A percentile compares a stretch with the other conserved stretches of the same genome.
Evolutionary conservation across 2,329 filamentous ascomycete genomes (phyloP).

Genomic region (Fusarium sterilihyphosum): DNA sequence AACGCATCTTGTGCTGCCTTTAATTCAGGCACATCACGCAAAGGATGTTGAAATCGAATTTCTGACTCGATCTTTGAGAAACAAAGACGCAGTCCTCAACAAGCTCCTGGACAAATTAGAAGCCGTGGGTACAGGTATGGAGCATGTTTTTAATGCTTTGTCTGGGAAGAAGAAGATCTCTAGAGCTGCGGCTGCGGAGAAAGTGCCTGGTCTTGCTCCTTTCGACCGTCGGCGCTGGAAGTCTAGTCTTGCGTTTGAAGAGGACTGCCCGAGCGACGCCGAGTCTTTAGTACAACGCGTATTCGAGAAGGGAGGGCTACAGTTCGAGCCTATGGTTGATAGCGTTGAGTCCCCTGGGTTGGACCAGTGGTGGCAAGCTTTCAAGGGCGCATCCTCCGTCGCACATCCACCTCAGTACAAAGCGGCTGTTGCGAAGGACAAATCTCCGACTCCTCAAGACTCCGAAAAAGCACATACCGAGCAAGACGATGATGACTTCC

Average conservation of each 20-base stretch:
- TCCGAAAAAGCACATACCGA: slow-evolving; percentile 40
- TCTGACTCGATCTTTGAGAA: slow-evolving; percentile 55
- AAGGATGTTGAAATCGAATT: slow-evolving; percentile 54
- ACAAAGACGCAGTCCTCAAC: slow-evolving; percentile 63
- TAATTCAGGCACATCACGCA: slow-evolving; percentile 58
- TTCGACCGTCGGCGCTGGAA: slow-evolving; percentile 57
- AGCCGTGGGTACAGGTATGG: slow-evolving; percentile 60
- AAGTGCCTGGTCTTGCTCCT: slow-evolving; percentile 61
- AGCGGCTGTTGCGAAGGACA: slow-evolving; percentile 7
- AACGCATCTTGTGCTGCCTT: slow-evolving; percentile 61
- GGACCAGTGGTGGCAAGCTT: slow-evolving; percentile 61
- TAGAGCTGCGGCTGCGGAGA: slow-evolving; percentile 56
- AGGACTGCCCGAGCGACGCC: slow-evolving; percentile 45
- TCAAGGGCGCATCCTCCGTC: slow-evolving; percentile 47
- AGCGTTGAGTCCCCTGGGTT: slow-evolving; percentile 49
- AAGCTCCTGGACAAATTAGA: slow-evolving; percentile 66
- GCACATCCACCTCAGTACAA: slow-evolving; percentile 31
- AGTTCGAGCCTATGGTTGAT: slow-evolving; percentile 43
- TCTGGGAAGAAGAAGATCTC: slow-evolving; percentile 59
- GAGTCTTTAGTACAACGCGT: slow-evolving; percentile 53
- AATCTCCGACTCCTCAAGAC: slow-evolving; percentile 22
- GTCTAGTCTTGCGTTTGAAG: slow-evolving; percentile 36
- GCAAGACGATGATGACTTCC: slow-evolving; percentile 61
- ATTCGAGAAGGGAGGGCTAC: slow-evolving; percentile 52
- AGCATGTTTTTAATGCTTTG: slow-evolving; percentile 63